Evolutionary conservation across 2,329 filamentous ascomycete species (phyloP).

Genomic region (Gnomoniopsis sp.): DNA sequence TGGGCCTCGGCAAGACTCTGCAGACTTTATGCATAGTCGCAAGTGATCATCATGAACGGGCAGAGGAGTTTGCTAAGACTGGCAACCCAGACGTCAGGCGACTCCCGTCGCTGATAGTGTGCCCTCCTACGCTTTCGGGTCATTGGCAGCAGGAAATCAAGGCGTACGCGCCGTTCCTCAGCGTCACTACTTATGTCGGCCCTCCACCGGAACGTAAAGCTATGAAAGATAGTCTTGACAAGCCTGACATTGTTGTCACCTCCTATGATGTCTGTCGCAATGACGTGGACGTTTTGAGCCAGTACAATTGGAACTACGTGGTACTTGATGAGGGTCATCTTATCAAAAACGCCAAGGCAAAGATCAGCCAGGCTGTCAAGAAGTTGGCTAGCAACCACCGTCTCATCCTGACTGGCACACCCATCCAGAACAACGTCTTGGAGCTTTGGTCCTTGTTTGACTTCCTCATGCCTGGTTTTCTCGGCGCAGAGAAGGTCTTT

Average conservation of each 20-base stretch:
- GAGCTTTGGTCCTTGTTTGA: constrained; percentile 98
- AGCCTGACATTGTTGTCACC: constrained; percentile 91
- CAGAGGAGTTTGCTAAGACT: constrained; percentile 84
- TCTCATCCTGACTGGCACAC: constrained; percentile 92
- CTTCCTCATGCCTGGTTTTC: constrained; percentile 97
- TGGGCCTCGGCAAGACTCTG: constrained; percentile 96
- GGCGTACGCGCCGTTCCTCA: constrained; percentile 91
- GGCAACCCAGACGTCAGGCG: constrained; percentile 72
- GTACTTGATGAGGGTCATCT: constrained; percentile 96
- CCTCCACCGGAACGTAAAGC: constrained; percentile 76
- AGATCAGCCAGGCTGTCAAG: constrained; percentile 92
- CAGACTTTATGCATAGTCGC: constrained; percentile 98
- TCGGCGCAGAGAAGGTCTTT: constrained; percentile 94
- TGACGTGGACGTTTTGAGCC: constrained; percentile 78
- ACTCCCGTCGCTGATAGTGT: constrained; percentile 90
- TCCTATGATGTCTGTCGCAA: constrained; percentile 98
- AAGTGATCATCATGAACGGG: constrained; percentile 91
- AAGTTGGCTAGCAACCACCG: constrained; percentile 86
- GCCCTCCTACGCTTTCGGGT: constrained; percentile 90
- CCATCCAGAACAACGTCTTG: constrained; percentile 95
- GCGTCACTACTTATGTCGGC: constrained; percentile 85
- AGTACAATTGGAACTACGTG: constrained; percentile 94
- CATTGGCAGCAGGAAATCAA: constrained; percentile 99
- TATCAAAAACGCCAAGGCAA: constrained; percentile 98
- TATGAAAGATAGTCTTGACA: constrained; percentile 65